phyloP scores from a whole-genome alignment of 352 stramenopile genomes.

The Hyaloperonospora brassicae region DNA sequence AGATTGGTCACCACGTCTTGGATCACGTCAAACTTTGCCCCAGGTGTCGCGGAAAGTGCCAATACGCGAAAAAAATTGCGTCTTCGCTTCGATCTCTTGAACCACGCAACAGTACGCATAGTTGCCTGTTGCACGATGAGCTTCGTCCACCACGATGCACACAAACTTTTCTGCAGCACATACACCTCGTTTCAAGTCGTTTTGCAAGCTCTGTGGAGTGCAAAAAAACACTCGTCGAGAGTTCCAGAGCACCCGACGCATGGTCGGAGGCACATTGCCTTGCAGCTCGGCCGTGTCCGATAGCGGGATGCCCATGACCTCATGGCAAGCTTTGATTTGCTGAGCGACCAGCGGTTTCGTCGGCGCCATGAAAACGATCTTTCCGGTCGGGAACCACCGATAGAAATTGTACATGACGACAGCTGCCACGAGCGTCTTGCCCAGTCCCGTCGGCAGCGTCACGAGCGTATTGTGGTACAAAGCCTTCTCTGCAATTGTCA shows the following conservation, averaged over 20 bases:
- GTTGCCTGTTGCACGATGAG: slow-evolving; percentile 93
- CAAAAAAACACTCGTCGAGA: slow-evolving; percentile 96
- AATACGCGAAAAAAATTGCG: slow-evolving; percentile 87
- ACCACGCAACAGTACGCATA: slow-evolving; percentile 95
- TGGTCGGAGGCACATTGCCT: slow-evolving; percentile 61
- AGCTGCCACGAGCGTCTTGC: slow-evolving; percentile 99
- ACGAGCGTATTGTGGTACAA: slow-evolving; percentile 98
- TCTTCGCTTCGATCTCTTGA: slow-evolving; percentile 54
- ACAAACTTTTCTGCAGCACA: slow-evolving; percentile 84
- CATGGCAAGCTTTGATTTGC: slow-evolving; percentile 94
- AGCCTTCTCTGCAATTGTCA: slow-evolving; percentile 88
- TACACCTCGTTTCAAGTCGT: slow-evolving; percentile 87
- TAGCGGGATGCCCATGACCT: slow-evolving; percentile 92
- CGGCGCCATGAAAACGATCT: slow-evolving; percentile 97
- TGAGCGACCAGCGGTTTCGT: slow-evolving; percentile 97
- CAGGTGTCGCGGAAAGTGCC: slow-evolving; percentile 95
- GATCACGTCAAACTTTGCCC: slow-evolving; percentile 92
- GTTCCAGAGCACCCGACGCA: slow-evolving; percentile 84
- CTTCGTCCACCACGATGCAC: slow-evolving; percentile 97
- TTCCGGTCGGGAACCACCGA: slow-evolving; percentile 92
- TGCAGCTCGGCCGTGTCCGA: slow-evolving; percentile 77
- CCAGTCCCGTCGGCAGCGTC: slow-evolving; percentile 95
- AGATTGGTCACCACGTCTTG: slow-evolving; percentile 95
- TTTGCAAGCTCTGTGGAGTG: slow-evolving; percentile 97
- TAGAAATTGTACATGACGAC: slow-evolving; percentile 99